A percentile compares a stretch with the other conserved stretches of the same genome.
Conservation (phyloP, 1,284 basidiomycete species). For the Pisolithus thermaeus region DNA sequence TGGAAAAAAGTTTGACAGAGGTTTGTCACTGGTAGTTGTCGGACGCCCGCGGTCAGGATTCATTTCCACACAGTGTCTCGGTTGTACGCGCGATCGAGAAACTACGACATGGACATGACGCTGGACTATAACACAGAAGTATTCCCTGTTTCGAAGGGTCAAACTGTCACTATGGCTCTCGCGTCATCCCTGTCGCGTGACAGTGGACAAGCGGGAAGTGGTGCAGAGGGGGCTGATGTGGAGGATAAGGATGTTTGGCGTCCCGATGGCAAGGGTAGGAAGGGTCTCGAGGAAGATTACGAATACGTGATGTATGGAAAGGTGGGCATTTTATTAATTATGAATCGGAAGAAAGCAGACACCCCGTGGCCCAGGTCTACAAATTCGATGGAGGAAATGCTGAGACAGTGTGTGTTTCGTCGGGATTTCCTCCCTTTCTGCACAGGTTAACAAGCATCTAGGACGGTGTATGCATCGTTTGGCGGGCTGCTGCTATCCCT, state of each 20-base stretch:
- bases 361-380: conserved; percentile 67
- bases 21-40: conserved; percentile 38
- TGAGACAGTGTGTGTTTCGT: conserved; percentile 67
- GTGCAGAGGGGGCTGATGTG: conserved; percentile 38
- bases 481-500: conserved; percentile 96
- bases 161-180: conserved; percentile 82
- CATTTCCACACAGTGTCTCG: conserved; percentile 64
- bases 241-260: conserved; percentile 83
- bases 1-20: conserved; percentile 97
- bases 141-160: conserved; percentile 63
- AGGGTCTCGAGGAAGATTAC: conserved; percentile 92
- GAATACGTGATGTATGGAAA: conserved; percentile 99
- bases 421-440: neutral
- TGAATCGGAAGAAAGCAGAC: conserved; percentile 10
- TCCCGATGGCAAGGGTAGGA: conserved; percentile 79
- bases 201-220: conserved; percentile 36
- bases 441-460: conserved; percentile 27
- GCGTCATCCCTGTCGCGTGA: conserved; percentile 78
- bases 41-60: conserved; percentile 6
- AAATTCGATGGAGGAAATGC: conserved; percentile 88
- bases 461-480: conserved; percentile 93
- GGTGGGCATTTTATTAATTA: conserved; percentile 41
- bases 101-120: conserved; percentile 85
- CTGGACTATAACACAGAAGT: conserved; percentile 91
- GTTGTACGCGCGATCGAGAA: conserved; percentile 77